Evolutionary conservation across 768 basidiomycete genomes (phyloP), one percentile per base, ranked within the genome.

Genomic region (Phlebiopsis flavidoalba): DNA sequence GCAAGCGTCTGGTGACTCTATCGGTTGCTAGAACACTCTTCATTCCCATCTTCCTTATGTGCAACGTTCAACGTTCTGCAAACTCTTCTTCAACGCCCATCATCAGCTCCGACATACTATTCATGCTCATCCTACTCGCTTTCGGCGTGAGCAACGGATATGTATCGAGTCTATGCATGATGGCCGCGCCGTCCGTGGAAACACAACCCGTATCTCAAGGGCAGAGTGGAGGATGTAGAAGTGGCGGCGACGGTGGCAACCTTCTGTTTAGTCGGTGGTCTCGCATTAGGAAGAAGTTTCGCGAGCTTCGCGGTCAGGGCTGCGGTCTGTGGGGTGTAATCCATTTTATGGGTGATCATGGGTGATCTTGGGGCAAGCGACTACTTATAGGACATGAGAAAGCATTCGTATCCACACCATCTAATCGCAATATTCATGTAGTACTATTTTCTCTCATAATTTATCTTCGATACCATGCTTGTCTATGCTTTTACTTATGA

Each of bases 71-170:
- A 64, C 82, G 79, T 48, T 49, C 75, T 77, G 59, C 68, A 33
- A 56, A 53, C 0, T 60, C 71, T 5, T 67, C 70, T 8, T 65
- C 75, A 8, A 59, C 69, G 7, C 81, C 86, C 2, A 64, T 88
- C 62, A 86, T 95, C 76, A 86, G 76, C 72, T 94, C 92, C 1
- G 93, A 96, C 69, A 53, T 83, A 40, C 52, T 87, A 11, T 96
- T 85, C 76, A 85, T 95, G 83, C 35, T 83, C 24, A 81, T 95
- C 57, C 73, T 96, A 11, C 74, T 91, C 53, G 59, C 73, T 1
- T 91, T 95, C 69, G 93, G 91, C n/a, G 69, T 83, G 50, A 83
- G 89, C 8, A 94, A 91, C 64, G 95, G 94, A 45, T 93, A 89
- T 69, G 74, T 94, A 31, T 84, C 85, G 12, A 89, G 87, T 63